phyloP scores from a whole-genome alignment of 768 basidiomycete genomes.

The Mycena vulgaris region DNA sequence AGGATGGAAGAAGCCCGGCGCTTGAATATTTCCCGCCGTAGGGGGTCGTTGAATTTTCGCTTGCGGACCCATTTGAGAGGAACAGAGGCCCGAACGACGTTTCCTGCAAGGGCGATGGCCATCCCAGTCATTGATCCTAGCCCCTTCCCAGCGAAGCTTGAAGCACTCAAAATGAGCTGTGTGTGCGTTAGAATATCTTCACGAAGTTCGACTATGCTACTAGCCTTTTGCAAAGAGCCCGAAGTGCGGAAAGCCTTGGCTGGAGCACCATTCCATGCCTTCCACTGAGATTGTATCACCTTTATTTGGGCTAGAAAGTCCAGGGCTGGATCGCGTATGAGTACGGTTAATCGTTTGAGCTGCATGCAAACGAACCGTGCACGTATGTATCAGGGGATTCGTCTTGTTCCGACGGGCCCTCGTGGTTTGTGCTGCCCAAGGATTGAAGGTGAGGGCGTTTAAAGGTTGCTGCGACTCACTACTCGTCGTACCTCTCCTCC shows the following conservation, averaged over 20 bases:
- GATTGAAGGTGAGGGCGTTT: no score
- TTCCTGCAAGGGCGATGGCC: conserved; percentile 7
- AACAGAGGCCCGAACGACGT: conserved; percentile 7
- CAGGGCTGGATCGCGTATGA: conserved; percentile 1
- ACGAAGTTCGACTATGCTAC: not conserved
- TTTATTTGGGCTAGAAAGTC: conserved; percentile 19
- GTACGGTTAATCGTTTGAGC: not conserved
- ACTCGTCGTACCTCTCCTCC: not conserved
- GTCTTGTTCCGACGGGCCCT: not conserved
- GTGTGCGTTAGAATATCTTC: not conserved
- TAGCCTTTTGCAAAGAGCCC: conserved; percentile 11
- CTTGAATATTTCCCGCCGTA: not conserved
- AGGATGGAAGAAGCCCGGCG: conserved; percentile 19
- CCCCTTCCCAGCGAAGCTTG: conserved; percentile 2
- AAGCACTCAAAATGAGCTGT: conserved; percentile 18
- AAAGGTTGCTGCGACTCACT: not conserved
- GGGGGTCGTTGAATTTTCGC: conserved; percentile 7
- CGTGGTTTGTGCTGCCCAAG: not conserved
- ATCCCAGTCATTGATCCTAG: not conserved
- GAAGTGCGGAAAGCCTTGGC: not conserved
- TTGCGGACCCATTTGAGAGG: conserved; percentile 17
- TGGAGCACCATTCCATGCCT: not conserved
- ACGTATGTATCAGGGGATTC: not conserved
- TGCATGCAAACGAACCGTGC: not conserved
- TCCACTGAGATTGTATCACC: conserved; percentile 14